Conservation (phyloP, 2,329 filamentous ascomycete genomes). For the Fusarium avenaceum region DNA sequence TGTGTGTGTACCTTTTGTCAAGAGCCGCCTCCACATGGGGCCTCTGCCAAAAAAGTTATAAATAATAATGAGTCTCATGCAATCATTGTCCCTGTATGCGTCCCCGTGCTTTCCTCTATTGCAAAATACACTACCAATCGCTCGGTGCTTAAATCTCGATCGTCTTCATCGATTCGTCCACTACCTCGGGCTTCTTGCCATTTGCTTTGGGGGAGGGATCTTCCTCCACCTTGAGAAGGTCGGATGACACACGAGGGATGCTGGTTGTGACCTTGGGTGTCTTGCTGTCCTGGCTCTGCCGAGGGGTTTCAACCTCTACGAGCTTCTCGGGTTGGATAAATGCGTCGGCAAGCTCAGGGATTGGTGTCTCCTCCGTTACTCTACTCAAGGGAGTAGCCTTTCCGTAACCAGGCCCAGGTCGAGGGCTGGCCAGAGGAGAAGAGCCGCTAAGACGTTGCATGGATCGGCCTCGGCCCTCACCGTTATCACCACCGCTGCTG, state of each 20-base stretch:
- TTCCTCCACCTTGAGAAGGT: conserved; percentile 51
- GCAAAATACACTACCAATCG: conserved; percentile 32
- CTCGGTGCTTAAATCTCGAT: conserved; percentile 66
- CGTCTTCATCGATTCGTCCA: conserved; percentile 70
- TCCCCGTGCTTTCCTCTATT: conserved; percentile 45
- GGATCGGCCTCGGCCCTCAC: conserved; percentile 76
- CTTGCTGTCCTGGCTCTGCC: conserved; percentile 61
- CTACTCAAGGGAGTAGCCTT: conserved; percentile 79
- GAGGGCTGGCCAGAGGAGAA: conserved; percentile 73
- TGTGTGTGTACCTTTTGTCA: conserved; percentile 41
- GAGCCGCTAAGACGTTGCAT: conserved; percentile 77
- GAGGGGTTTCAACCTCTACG: conserved; percentile 69
- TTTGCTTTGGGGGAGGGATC: conserved; percentile 49
- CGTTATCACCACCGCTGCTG: conserved; percentile 72
- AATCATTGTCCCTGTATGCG: conserved; percentile 49
- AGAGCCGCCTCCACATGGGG: conserved; percentile 42
- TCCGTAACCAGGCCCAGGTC: conserved; percentile 67
- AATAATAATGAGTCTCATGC: conserved; percentile 48
- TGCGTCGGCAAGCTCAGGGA: conserved; percentile 57
- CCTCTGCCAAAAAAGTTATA: conserved; percentile 59
- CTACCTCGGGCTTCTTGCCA: conserved; percentile 60
- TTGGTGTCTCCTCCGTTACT: conserved; percentile 76
- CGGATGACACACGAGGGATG: conserved; percentile 53
- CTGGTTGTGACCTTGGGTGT: conserved; percentile 52
- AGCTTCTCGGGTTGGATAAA: conserved; percentile 63